Evolutionary conservation across 2,329 filamentous ascomycete species (phyloP), one percentile per base, ranked within the genome.

Genomic region (Myotisia sp.): DNA sequence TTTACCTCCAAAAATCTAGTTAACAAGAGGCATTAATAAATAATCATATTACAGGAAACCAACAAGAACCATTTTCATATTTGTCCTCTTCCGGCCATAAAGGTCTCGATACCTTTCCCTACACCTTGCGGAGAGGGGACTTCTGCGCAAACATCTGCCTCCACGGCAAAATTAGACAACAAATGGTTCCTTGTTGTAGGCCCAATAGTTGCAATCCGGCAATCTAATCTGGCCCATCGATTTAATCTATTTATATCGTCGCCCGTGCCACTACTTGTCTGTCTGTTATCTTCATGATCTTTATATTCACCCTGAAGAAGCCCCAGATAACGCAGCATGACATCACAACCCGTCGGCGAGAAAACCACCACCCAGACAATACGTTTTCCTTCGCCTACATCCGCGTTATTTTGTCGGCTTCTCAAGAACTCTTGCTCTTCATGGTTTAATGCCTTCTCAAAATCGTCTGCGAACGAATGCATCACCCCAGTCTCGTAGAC

Each of bases 401-500:
- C 9, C 7, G 6, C 7, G 19, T 3, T 13, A 21, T n/a, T n/a
- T n/a, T n/a, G n/a, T n/a, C n/a, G n/a, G n/a, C n/a, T n/a, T n/a
- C n/a, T n/a, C n/a, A n/a, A n/a, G n/a, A n/a, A 20, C 49, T 41
- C 3, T 39, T 42, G 8, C 33, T 47, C 4, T 44, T 36, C 7
- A 37, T 45, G 31, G 13, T 51, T 43, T 2, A 85, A 58, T 2
- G 64, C 51, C 0, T 47, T 45, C 1, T 53, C 55, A 42, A 94
- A 84, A 44, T 84, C 70, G 1, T 61, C 52, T 21, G 74, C 68
- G 54, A 98, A 95, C 1, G 75, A 76, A 28, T 71, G 68, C 76
- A 85, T 83, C 38, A 87, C 79, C 1, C 73, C 75, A 0, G 87
- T 94, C 39, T 82, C 79, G 52, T 98, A 98, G 8, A 94, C 76